These are phyloP conservation scores for Penicillium sp. DNA, from an alignment of 2,329 filamentous ascomycete genomes.

Conservation along the genomic window DNA sequence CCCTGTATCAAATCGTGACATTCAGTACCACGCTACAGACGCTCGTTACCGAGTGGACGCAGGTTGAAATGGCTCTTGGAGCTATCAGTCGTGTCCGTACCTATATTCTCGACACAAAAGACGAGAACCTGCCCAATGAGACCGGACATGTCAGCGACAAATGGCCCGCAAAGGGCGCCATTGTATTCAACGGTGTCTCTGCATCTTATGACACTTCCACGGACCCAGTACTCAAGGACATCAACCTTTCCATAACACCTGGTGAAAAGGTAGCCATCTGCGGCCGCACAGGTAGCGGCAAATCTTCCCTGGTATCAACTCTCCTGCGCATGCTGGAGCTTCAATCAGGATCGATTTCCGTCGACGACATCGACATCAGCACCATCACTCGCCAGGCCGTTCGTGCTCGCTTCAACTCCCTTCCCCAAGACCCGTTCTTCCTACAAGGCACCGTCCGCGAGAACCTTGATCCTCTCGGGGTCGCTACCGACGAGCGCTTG, in stretches of 20 bases:
- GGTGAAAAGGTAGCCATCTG: constrained; percentile 13
- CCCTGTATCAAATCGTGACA: background rate
- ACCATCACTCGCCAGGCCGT: background rate
- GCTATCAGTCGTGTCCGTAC: background rate
- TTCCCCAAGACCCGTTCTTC: constrained; percentile 1
- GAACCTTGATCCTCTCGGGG: background rate
- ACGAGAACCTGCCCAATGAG: too few relatives aligned
- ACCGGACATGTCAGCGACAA: too few relatives aligned
- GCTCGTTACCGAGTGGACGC: background rate
- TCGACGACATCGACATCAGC: background rate
- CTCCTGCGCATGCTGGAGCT: background rate
- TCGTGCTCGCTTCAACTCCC: background rate
- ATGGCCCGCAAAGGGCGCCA: too few relatives aligned
- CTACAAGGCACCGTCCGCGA: background rate
- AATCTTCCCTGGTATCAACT: background rate
- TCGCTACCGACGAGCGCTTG: background rate
- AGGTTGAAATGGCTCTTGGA: background rate
- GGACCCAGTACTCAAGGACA: background rate
- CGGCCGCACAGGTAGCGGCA: constrained; percentile 2
- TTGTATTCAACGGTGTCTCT: too few relatives aligned
- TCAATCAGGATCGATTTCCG: background rate
- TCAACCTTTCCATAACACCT: constrained; percentile 3
- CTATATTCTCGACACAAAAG: too few relatives aligned
- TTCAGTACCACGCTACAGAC: background rate
- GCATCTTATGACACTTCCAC: background rate